Conservation (phyloP, 495 filamentous ascomycete genomes). For the Niebla homalea region DNA sequence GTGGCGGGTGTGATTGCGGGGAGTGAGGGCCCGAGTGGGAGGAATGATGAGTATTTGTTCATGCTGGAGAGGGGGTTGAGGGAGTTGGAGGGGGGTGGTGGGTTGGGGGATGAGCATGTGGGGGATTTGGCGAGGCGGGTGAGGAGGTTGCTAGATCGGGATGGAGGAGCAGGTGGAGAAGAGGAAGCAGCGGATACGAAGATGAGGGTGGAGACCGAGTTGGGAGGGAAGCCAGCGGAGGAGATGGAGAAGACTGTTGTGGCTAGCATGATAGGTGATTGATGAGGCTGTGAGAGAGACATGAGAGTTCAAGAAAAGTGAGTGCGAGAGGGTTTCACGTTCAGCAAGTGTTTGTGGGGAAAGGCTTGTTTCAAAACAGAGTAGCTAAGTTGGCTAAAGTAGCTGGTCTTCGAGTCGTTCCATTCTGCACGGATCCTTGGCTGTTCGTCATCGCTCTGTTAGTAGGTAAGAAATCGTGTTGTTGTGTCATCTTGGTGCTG, state of each 20-base stretch:
- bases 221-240: conserved; percentile 11
- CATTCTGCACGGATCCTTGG: too few relatives aligned
- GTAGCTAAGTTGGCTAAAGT: too few relatives aligned
- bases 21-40: conserved; percentile 70
- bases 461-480: conserved; percentile 2
- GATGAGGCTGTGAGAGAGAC: not conserved
- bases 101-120: conserved; percentile 73
- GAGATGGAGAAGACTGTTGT: conserved; percentile 19
- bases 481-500: conserved; percentile 4
- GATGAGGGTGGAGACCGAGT: too few relatives aligned
- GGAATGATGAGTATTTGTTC: conserved; percentile 84
- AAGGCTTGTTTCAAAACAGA: too few relatives aligned
- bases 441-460: too few relatives aligned
- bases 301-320: too few relatives aligned
- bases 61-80: conserved; percentile 65
- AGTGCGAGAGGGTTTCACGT: too few relatives aligned
- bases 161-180: conserved; percentile 19
- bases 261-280: conserved; percentile 4
- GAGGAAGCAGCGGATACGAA: conserved; percentile 15
- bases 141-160: conserved; percentile 28
- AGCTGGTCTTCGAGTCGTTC: too few relatives aligned
- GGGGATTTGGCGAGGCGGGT: conserved; percentile 36
- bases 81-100: conserved; percentile 49
- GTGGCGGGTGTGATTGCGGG: conserved; percentile 75
- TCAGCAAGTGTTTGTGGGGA: too few relatives aligned